Percentiles rank a stretch among this genome's conserved stretches.
Conservation (phyloP, 768 basidiomycete genomes). For the Mycena rebaudengoi region DNA sequence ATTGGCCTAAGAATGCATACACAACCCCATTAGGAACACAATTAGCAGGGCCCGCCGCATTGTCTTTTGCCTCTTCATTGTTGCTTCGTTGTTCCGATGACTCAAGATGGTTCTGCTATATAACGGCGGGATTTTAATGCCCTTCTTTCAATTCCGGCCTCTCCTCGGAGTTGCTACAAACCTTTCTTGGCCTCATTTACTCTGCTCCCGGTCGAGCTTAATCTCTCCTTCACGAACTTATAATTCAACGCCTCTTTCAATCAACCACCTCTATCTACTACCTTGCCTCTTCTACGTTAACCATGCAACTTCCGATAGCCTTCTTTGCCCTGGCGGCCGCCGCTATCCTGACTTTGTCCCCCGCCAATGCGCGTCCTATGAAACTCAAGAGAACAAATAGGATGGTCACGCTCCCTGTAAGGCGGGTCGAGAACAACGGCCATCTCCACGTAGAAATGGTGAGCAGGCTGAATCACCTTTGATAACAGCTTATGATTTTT, state of each 20-base stretch:
- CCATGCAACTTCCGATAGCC: constrained; percentile 16
- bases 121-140: too few relatives aligned
- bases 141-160: background rate
- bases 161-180: background rate
- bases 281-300: background rate
- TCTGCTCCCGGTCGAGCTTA: constrained; percentile 27
- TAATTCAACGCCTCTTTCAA: background rate
- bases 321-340: constrained; percentile 12
- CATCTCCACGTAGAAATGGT: constrained; percentile 19
- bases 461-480: background rate
- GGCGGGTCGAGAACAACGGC: background rate
- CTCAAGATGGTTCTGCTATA: background rate
- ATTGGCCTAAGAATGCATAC: background rate
- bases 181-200: constrained; percentile 16
- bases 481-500: background rate
- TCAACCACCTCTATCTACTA: background rate
- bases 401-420: constrained; percentile 18
- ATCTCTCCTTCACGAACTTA: constrained; percentile 15
- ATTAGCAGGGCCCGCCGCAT: background rate
- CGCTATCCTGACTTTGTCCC: background rate
- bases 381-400: background rate
- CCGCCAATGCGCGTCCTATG: constrained; percentile 19
- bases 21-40: constrained; percentile 2
- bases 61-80: background rate
- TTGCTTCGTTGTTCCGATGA: background rate